A percentile compares a stretch with the other conserved stretches of the same genome.
Evolutionary conservation across 2,329 filamentous ascomycete genomes (phyloP).

Genomic region (Trichoderma koningiopsis): DNA sequence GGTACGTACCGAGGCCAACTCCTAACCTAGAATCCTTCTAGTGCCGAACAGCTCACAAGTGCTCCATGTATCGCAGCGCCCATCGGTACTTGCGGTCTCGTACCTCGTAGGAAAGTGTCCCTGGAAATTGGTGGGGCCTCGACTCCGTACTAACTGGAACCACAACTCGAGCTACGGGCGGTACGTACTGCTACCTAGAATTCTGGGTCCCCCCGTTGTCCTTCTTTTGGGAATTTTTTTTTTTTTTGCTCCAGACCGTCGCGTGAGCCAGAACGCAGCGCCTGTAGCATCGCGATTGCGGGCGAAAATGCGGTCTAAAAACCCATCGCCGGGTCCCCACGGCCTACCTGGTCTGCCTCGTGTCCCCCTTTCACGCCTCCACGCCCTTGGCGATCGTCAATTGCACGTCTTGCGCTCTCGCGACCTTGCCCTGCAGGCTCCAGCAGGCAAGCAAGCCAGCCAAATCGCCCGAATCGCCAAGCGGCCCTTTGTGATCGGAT

Average conservation of each 20-base stretch:
- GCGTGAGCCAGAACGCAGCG: constrained; percentile 14
- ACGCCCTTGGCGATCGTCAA: background rate
- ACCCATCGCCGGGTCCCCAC: background rate
- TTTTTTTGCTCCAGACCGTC: background rate
- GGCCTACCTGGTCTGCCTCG: background rate
- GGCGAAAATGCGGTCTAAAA: background rate
- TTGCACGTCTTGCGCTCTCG: background rate
- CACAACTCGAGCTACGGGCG: background rate
- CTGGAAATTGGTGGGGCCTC: background rate
- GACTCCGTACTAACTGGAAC: background rate
- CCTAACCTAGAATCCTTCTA: background rate
- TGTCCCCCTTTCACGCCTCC: background rate
- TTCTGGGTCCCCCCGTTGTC: background rate
- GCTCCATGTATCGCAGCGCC: background rate
- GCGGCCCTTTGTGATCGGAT: constrained; percentile 16
- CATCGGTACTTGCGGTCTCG: background rate
- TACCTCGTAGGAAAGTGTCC: background rate
- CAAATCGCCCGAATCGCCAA: constrained; percentile 8
- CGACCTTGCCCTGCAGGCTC: background rate
- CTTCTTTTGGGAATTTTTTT: background rate
- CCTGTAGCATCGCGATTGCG: constrained; percentile 4
- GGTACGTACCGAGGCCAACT: constrained; percentile 8
- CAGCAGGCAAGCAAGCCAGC: background rate
- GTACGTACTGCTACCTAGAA: background rate
- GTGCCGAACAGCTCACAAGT: background rate